Conservation (phyloP, 2,329 filamentous ascomycete species). For the Diaporthe eres region DNA sequence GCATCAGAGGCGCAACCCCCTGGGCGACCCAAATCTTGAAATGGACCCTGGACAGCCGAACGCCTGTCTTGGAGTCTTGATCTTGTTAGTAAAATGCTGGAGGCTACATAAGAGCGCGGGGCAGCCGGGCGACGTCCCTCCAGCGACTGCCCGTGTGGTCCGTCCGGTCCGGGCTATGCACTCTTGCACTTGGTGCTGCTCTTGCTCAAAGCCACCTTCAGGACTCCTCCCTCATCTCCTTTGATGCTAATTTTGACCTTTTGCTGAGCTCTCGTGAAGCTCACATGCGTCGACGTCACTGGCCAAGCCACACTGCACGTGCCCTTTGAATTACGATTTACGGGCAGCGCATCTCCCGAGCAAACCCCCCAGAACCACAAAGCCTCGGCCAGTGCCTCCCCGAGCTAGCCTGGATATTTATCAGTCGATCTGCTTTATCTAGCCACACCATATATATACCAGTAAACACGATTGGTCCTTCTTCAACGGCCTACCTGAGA, state of each 20-base stretch:
- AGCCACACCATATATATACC: constrained; percentile 17
- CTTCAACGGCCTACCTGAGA: not conserved
- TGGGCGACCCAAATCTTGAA: constrained; percentile 25
- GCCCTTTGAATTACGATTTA: constrained; percentile 32
- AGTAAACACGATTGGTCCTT: not conserved
- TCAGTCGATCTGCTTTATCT: not conserved
- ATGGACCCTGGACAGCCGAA: constrained; percentile 23
- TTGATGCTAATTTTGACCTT: constrained; percentile 25
- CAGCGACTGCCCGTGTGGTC: not conserved
- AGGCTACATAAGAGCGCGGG: constrained; percentile 2
- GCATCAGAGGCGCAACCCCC: not conserved
- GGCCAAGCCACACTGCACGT: constrained; percentile 34
- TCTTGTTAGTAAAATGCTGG: not conserved
- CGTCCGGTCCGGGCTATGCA: constrained; percentile 11
- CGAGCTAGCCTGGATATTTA: not conserved
- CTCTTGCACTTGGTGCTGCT: not conserved
- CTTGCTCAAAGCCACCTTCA: constrained; percentile 19
- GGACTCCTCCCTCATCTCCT: constrained; percentile 24
- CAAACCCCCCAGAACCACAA: not conserved
- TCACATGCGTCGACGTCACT: constrained; percentile 30
- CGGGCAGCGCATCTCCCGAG: constrained; percentile 7
- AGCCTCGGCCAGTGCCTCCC: not conserved
- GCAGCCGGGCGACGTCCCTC: not conserved
- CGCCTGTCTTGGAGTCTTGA: constrained; percentile 14
- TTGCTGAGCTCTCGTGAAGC: constrained; percentile 14